Percentiles rank a stretch among this genome's conserved stretches.
These are phyloP conservation scores for Tirmania nivea DNA, from an alignment of 495 filamentous ascomycete genomes.

Conservation along the genomic window DNA sequence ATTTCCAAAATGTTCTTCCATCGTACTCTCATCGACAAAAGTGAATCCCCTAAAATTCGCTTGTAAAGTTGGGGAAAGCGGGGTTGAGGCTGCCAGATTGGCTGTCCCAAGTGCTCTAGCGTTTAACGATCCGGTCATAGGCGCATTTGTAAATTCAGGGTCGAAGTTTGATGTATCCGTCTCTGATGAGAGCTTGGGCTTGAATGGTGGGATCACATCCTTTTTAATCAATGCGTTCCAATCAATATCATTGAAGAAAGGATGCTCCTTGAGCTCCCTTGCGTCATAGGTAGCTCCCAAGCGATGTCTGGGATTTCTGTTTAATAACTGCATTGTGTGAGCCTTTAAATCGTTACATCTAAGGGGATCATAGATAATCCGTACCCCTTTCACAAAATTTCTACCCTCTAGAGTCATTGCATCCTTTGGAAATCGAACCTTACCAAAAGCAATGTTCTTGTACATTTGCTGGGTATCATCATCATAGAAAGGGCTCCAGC, in stretches of 20 bases:
- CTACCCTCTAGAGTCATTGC: slow-evolving; percentile 81
- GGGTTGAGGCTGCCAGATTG: slow-evolving; percentile 60
- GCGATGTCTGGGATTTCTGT: slow-evolving; percentile 89
- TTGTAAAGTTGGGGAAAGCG: slow-evolving; percentile 81
- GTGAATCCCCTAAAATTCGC: slow-evolving; percentile 98
- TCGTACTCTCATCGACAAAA: slow-evolving; percentile 89
- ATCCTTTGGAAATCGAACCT: slow-evolving; percentile 87
- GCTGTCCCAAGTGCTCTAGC: slow-evolving; percentile 64
- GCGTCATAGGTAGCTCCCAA: slow-evolving; percentile 80
- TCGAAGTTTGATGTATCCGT: slow-evolving; percentile 96
- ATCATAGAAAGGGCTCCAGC: slow-evolving; percentile 97
- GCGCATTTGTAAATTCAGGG: slow-evolving; percentile 89
- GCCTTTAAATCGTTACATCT: neutral
- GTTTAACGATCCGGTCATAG: slow-evolving; percentile 66
- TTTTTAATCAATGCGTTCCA: slow-evolving; percentile 75
- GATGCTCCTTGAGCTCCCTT: slow-evolving; percentile 80
- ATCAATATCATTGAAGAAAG: slow-evolving; percentile 86
- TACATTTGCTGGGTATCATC: slow-evolving; percentile 99
- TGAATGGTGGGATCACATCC: slow-evolving; percentile 90
- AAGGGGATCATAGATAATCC: neutral
- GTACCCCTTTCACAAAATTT: slow-evolving; percentile 80
- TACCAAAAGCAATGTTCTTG: slow-evolving; percentile 98
- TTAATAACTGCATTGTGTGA: slow-evolving; percentile 37
- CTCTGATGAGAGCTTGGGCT: slow-evolving; percentile 84
- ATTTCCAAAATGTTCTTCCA: slow-evolving; percentile 66